Evolutionary conservation across 2,329 filamentous ascomycete species (phyloP), one percentile per base, ranked within the genome.

Genomic region (Colletotrichum liriopes): DNA sequence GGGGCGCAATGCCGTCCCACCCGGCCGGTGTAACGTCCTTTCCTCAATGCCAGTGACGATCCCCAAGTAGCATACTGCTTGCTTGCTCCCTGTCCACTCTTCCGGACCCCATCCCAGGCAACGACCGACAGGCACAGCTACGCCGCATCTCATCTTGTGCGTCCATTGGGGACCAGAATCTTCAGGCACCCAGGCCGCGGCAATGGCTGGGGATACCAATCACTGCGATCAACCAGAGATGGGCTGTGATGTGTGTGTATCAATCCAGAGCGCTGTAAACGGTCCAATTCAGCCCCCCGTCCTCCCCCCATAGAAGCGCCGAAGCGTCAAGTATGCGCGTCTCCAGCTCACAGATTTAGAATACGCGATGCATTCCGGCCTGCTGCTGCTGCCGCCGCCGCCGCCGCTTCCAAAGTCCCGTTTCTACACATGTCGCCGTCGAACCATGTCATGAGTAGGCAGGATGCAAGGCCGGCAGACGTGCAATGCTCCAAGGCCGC

Each of bases 111-210:
- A 23, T 49, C 49, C 59, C 59, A 61, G 59, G 59, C 59, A 61
- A 49, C 59, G 29, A 26, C 59, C 59, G 41, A 35, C 59, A 61
- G 43, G 43, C 12, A 35, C 59, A 49, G 20, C 32, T 32, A 49
- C 29, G 32, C 20, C 12, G 59, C 8, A 16, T 61, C 41, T 61
- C 26, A 29, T 37, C 29, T 26, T 7, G 16, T 18, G 7, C 26
- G 32, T n/a, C 43, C 20, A 7, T 16, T 61, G 37, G 7, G 18
- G 32, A 29, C 11, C 6, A 23, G 12, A 32, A 47, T 37, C 14
- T 61, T 49, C 59, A 61, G 59, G 59, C 26, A 61, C 59, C 54
- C 12, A 9, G 12, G 20, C 6, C 58, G n/a, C 32, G 52, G 52
- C 52, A n/a, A 20, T 5, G 29, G 32, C 52, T 23, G 20, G 20